Base-by-base conservation (phyloP, 805 yeast species). In the Metschnikowia lachancei region DNA sequence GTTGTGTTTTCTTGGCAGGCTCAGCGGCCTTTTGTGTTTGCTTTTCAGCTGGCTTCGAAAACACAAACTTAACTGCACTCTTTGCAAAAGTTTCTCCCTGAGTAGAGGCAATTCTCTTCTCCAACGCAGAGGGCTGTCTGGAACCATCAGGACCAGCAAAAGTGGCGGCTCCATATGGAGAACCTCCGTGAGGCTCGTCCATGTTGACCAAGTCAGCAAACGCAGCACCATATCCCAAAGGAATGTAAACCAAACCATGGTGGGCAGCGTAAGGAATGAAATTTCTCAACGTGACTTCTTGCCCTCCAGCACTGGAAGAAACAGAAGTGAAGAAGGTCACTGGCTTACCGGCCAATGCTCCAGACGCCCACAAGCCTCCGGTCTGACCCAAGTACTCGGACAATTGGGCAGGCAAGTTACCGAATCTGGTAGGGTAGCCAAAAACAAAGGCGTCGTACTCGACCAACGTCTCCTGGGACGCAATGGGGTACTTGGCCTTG, bases 111-210 rank as follows among this genome's bases (percentile, higher is more conserved):
- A 83, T 61, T 55, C 75, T 73, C 66, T 79, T 71, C 72, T 87
- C 95, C 53, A 80, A 67, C 42, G 70, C 78, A 46, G 81, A 62
- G 37, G 90, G 85, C 54, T 64, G 66, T 74, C 92, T 82, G 35
- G 88, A 77, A 57, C 95, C 95, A 60, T 84, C 89, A 19, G 80
- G 70, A 54, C 85, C 92, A 30, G 95, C 88, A 55, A 77, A 74
- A 47, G 87, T 72, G 61, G 92, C 94, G 36, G 95, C 89, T 67
- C 95, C 95, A 85, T 89, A 88, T 43, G 95, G 79, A 45, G 91
- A 80, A 58, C 85, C 84, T 59, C 95, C 95, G 62, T 84, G 91
- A 46, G 77, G 74, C 69, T 83, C 91, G 17, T 73, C 75, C 47
- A 84, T 60, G 64, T 76, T 76, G 53, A 78, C 56, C 57, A 82